Evolutionary conservation across 2,329 filamentous ascomycete genomes (phyloP), one percentile per base, ranked within the genome.

Genomic region (Nemania sp.): DNA sequence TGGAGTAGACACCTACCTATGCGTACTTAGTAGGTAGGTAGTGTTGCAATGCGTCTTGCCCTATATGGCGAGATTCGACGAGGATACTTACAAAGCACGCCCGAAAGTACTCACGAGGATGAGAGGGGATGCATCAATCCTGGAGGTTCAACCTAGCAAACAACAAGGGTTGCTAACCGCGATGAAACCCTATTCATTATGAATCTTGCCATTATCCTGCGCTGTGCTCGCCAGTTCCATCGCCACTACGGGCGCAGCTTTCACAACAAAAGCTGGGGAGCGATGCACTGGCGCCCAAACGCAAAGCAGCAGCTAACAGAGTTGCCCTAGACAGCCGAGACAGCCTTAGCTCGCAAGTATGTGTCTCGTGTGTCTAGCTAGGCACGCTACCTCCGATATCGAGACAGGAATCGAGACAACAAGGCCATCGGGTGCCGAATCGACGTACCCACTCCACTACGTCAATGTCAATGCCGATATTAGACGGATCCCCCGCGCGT

Each of bases 261-360:
- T 54, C 22, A 22, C 26, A 22, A 32, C 26, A 20, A 45, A n/a
- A 45, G 53, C 58, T 8, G 24, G 32, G 20, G 45, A 22, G 41
- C 3, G 58, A 66, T 61, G 67, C 63, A 66, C 47, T 64, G 64
- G 38, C 29, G 56, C 67, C 60, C 29, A 64, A 67, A 53, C 4
- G 43, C 7, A 7, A 35, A 52, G 55, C 64, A 64, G 35, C 35
- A n/a, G 54, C 56, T 7, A 38, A n/a, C n/a, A n/a, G n/a, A n/a
- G n/a, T n/a, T n/a, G n/a, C n/a, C n/a, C n/a, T n/a, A n/a, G n/a
- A n/a, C n/a, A n/a, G n/a, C n/a, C n/a, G n/a, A n/a, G n/a, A n/a
- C n/a, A n/a, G n/a, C n/a, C n/a, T n/a, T n/a, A n/a, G n/a, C n/a
- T n/a, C n/a, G n/a, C n/a, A n/a, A n/a, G n/a, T n/a, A n/a, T n/a